Percentiles rank a stretch among this genome's conserved stretches.
Evolutionary conservation across 208 protist genomes (phyloP).

Genomic region (Leishmania martiniquensis): DNA sequence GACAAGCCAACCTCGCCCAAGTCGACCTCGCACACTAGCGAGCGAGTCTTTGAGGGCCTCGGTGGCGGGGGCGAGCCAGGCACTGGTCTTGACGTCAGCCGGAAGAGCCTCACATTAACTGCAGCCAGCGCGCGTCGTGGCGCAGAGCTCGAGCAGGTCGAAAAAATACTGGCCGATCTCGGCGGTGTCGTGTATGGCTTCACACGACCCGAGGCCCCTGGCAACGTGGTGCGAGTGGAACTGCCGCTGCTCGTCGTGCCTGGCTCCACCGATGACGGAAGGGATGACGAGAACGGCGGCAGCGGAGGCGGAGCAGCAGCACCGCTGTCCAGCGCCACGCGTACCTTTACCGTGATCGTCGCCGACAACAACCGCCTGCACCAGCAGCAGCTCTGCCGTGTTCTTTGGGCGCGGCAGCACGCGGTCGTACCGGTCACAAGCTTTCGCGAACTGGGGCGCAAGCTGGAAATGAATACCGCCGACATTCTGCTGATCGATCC

Average conservation of each 20-base stretch:
- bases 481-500: constrained; percentile 89
- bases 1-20: not conserved
- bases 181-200: constrained; percentile 73
- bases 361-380: constrained; percentile 73
- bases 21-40: not conserved
- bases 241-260: constrained; percentile 80
- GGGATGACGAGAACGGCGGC: constrained; percentile 31
- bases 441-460: constrained; percentile 69
- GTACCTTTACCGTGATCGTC: constrained; percentile 73
- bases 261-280: constrained; percentile 44
- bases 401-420: constrained; percentile 85
- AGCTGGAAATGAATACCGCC: constrained; percentile 53
- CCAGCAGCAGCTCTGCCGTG: constrained; percentile 68
- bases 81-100: not conserved
- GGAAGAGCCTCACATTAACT: not conserved
- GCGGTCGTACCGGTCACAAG: constrained; percentile 83
- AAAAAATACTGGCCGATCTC: constrained; percentile 51
- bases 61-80: constrained; percentile 1
- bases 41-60: not conserved
- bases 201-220: constrained; percentile 51
- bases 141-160: constrained; percentile 37
- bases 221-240: constrained; percentile 67
- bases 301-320: not conserved
- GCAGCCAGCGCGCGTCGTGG: constrained; percentile 20
- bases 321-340: constrained; percentile 18